A percentile compares a stretch with the other conserved stretches of the same genome.
Evolutionary conservation across 2,329 filamentous ascomycete genomes (phyloP).

Genomic region (Tolypocladium inflatum): DNA sequence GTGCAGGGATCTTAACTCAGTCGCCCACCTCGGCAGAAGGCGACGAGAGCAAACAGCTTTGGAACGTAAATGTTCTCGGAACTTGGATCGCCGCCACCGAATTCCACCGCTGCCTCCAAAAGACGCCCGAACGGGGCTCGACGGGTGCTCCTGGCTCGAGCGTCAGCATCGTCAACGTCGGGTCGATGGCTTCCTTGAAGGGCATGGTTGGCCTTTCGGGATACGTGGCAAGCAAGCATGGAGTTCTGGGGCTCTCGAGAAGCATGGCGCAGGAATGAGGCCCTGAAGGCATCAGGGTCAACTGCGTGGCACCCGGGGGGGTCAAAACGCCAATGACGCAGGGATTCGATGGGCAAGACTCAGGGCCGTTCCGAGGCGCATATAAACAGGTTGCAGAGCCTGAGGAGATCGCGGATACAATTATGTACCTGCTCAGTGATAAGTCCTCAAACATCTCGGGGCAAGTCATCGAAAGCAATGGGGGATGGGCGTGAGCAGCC

Average conservation of each 20-base stretch:
- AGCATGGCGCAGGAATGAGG: conserved; percentile 1
- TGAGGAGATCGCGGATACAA: conserved; percentile 1
- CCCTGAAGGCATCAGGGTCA: conserved; percentile 21
- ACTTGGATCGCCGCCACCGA: conserved; percentile 3
- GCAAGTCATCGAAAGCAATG: neutral
- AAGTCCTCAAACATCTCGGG: neutral
- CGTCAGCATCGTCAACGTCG: conserved; percentile 1
- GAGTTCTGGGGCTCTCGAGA: conserved; percentile 1
- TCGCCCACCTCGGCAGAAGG: neutral
- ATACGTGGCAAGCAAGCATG: conserved; percentile 1
- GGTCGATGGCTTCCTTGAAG: neutral
- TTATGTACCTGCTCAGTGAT: neutral
- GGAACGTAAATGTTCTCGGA: conserved; percentile 1
- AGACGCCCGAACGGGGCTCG: neutral
- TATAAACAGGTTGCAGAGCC: neutral
- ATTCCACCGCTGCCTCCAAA: neutral
- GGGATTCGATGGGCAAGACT: too few species aligned
- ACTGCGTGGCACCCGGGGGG: conserved; percentile 58
- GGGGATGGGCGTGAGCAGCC: neutral
- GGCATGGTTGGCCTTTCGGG: neutral
- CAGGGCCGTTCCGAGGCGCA: neutral
- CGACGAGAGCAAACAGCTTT: neutral
- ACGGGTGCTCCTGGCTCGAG: neutral
- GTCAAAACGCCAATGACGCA: conserved; percentile 36
- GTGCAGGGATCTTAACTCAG: neutral